These are phyloP conservation scores for Macaranga tanarius DNA, from an alignment of 441 rosid species.

Conservation along the genomic window DNA sequence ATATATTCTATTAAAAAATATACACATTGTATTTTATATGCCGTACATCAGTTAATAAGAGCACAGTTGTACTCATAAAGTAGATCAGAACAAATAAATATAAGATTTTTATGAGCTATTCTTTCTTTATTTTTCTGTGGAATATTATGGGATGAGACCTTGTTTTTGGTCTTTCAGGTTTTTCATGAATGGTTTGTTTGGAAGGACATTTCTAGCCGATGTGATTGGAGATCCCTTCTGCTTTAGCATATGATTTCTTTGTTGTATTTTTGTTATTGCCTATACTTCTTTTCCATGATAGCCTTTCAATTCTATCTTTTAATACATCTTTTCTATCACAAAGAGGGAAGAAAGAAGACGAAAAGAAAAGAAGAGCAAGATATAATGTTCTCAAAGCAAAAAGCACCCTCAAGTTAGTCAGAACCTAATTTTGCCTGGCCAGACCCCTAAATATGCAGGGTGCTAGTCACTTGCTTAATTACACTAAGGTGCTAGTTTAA, in stretches of 20 bases:
- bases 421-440: too few species aligned
- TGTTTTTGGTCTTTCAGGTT: not conserved
- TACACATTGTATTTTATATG: not conserved
- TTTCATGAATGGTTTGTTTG: not conserved
- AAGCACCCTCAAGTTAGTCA: not conserved
- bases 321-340: not conserved
- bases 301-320: not conserved
- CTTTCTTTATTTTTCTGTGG: not conserved
- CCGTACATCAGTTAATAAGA: not conserved
- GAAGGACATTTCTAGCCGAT: not conserved
- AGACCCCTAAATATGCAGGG: too few species aligned
- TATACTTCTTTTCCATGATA: not conserved
- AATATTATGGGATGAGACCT: not conserved
- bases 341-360: not conserved
- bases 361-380: not conserved
- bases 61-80: not conserved
- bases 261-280: not conserved
- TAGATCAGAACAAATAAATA: not conserved
- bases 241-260: not conserved
- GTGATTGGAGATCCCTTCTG: not conserved
- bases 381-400: not conserved
- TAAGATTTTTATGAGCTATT: not conserved
- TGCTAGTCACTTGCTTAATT: not conserved
- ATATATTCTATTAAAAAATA: not conserved
- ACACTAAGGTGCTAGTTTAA: not conserved